Conservation (phyloP, 1,139 yeast genomes). For the Yamadazyma dendronema region DNA sequence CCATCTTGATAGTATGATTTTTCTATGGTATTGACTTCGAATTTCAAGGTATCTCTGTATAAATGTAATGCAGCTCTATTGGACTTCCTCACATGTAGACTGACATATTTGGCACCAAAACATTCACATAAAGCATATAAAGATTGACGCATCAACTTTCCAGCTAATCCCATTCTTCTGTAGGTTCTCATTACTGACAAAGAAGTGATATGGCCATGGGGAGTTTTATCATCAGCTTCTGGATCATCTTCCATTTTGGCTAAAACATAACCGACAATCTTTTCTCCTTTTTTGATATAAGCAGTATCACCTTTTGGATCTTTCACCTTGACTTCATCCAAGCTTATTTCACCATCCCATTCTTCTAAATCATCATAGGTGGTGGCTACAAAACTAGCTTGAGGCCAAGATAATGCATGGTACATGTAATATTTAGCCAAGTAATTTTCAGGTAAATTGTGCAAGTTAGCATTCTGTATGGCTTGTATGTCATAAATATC, state of each 20-base stretch:
- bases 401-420: slow-evolving; percentile 96
- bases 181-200: slow-evolving; percentile 93
- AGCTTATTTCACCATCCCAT: slow-evolving; percentile 34
- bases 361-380: slow-evolving; percentile 48
- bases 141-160: slow-evolving; percentile 87
- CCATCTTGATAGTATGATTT: slow-evolving; percentile 92
- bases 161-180: slow-evolving; percentile 94
- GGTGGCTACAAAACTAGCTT: slow-evolving; percentile 93
- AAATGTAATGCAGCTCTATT: slow-evolving; percentile 93
- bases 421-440: slow-evolving; percentile 89
- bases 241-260: slow-evolving; percentile 98
- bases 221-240: slow-evolving; percentile 65
- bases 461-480: slow-evolving; percentile 93
- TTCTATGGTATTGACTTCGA: slow-evolving; percentile 80
- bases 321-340: slow-evolving; percentile 24
- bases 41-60: slow-evolving; percentile 80
- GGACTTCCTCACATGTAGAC: slow-evolving; percentile 90
- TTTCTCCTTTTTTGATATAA: slow-evolving; percentile 65
- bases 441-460: slow-evolving; percentile 93
- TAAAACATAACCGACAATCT: slow-evolving; percentile 88
- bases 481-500: slow-evolving; percentile 85
- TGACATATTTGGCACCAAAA: slow-evolving; percentile 79
- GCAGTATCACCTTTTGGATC: slow-evolving; percentile 55
- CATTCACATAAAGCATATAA: slow-evolving; percentile 76
- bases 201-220: slow-evolving; percentile 94